These are phyloP conservation scores for Solioccasus polychromus DNA, from an alignment of 768 basidiomycete species.

Conservation along the genomic window DNA sequence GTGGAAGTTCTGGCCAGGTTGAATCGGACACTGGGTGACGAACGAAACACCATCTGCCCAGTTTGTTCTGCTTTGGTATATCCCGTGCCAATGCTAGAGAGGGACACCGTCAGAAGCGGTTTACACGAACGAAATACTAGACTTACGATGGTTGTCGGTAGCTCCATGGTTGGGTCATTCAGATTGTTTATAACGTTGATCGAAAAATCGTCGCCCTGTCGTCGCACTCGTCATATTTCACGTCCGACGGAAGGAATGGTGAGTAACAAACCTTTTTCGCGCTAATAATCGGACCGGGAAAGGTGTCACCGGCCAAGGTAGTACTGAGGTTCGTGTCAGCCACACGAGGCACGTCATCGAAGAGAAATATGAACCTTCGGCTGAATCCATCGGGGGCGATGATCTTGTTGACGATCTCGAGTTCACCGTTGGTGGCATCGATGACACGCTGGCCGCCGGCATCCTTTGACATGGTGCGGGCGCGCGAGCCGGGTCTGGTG, in stretches of 20 bases:
- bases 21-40: conserved; percentile 47
- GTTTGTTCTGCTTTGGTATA: conserved; percentile 32
- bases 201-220: conserved; percentile 32
- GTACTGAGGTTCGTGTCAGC: conserved; percentile 29
- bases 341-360: neutral
- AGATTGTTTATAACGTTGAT: conserved; percentile 38
- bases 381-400: conserved; percentile 52
- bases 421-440: conserved; percentile 26
- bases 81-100: conserved; percentile 34
- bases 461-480: neutral
- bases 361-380: conserved; percentile 30
- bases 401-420: conserved; percentile 40
- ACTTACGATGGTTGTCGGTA: conserved; percentile 36
- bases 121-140: neutral
- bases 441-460: conserved; percentile 11
- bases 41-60: conserved; percentile 40
- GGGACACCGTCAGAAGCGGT: neutral
- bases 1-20: conserved; percentile 35
- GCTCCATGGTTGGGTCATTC: conserved; percentile 32
- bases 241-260: neutral
- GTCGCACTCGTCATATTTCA: conserved; percentile 2
- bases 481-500: conserved; percentile 3
- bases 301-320: conserved; percentile 43
- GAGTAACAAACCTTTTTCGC: conserved; percentile 37
- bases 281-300: conserved; percentile 48